Base-by-base conservation (phyloP, 306 rosid genomes). In the Cyclanthera cordifolia region DNA sequence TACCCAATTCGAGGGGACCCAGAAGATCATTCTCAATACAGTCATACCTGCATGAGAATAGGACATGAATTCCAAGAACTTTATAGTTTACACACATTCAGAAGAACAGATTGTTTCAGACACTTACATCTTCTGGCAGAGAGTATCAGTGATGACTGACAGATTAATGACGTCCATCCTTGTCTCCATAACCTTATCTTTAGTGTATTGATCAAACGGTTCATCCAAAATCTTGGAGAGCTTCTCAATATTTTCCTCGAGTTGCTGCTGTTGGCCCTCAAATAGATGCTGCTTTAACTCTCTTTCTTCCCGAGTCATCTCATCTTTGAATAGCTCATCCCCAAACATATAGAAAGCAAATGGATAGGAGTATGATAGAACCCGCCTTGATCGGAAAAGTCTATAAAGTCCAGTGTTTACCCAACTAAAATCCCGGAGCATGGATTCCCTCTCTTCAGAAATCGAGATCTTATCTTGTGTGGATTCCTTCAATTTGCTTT, bases 341-440 rank as follows among this genome's bases (percentile, higher is more conserved):
- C 99, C 99, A 74, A 94, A 94, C 95, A 94, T 90, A 69, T 88
- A 94, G 72, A 85, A 94, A 11, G 99, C 99, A 90, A 94, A 94
- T 48, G 97, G 95, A 80, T 94, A 94, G 28, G 99, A 85, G 75
- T 88, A 88, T 2, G 96, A 94, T 74, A 94, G 95, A 79, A 94
- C 89, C 53, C 99, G 83, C 94, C 99, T 90, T 21, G 97, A 90
- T 69, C 97, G 83, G 80, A 94, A 94, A 65, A 94, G 96, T 57
- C 96, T 82, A 45, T 69, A 70, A 64, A 94, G 91, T 17, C 97
- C 97, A 72, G 85, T 83, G 73, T 72, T 71, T 69, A 88, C 96
- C 99, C 99, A 94, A 76, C 91, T 76, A 74, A 88, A 94, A 77
- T 90, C 99, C 64, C 82, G 82, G 32, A 85, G 80, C 46, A 24